A percentile compares a stretch with the other conserved stretches of the same genome.
These are phyloP conservation scores for Beta lomatogona DNA, from an alignment of 179 eudicot species.

Conservation along the genomic window DNA sequence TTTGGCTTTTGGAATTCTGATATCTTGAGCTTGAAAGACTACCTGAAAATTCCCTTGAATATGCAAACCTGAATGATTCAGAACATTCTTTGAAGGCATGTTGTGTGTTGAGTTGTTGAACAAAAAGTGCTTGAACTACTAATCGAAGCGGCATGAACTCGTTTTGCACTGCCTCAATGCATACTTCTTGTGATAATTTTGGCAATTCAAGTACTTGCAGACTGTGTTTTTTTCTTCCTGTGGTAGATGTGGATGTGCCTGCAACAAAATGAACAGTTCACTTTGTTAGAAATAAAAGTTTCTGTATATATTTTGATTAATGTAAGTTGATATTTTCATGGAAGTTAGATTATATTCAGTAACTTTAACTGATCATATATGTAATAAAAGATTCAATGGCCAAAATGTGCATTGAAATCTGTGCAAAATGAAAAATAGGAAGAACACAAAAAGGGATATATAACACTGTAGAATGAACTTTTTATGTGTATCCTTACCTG, in stretches of 20 bases:
- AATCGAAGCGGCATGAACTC: constrained; percentile 88
- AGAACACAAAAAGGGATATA: too few relatives aligned
- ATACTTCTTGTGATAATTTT: constrained; percentile 75
- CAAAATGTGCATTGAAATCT: too few relatives aligned
- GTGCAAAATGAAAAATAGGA: too few relatives aligned
- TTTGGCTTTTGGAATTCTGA: constrained; percentile 56
- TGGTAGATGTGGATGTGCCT: constrained; percentile 64
- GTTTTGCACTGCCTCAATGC: constrained; percentile 89
- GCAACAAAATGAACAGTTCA: constrained; percentile 7
- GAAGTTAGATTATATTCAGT: neutral
- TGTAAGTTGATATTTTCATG: neutral
- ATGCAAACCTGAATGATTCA: constrained; percentile 69
- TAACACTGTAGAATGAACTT: too few relatives aligned
- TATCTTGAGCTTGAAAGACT: constrained; percentile 64
- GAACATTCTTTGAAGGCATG: constrained; percentile 82
- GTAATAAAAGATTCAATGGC: too few relatives aligned
- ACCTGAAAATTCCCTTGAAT: constrained; percentile 60
- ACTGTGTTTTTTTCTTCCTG: constrained; percentile 68
- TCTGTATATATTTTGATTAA: neutral
- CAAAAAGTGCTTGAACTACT: constrained; percentile 77
- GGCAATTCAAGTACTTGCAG: constrained; percentile 80
- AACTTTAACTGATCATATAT: too few relatives aligned
- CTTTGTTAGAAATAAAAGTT: neutral
- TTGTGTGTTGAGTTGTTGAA: constrained; percentile 87
- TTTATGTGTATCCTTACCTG: constrained; percentile 41